Evolutionary conservation across 176 grass and related monocot species (phyloP).

Genomic region (Aegilops speltoides): DNA sequence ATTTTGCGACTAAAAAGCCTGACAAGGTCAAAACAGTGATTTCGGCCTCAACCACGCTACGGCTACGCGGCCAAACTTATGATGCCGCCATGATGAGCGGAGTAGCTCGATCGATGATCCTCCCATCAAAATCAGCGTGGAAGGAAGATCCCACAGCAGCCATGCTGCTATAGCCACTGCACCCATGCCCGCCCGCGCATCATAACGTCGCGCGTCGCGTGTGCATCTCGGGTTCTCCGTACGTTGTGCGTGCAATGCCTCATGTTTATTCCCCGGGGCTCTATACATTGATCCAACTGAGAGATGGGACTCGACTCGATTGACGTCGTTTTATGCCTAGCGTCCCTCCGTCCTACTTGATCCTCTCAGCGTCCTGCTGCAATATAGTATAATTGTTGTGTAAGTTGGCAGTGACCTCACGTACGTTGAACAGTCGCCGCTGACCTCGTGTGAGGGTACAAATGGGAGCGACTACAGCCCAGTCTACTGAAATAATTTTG

Average conservation of each 20-base stretch:
- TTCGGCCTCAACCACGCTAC: constrained; percentile 1
- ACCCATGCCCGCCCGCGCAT: not conserved
- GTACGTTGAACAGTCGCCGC: too few species aligned
- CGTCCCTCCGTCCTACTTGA: not conserved
- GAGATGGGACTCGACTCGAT: not conserved
- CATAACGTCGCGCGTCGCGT: constrained; percentile 4
- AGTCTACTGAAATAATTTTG: too few species aligned
- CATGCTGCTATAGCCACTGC: constrained; percentile 19
- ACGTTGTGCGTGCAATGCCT: not conserved
- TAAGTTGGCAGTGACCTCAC: too few species aligned
- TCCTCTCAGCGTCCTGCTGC: not conserved
- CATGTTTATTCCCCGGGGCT: not conserved
- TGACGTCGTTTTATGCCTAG: constrained; percentile 7
- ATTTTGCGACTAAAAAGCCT: too few species aligned
- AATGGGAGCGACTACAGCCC: too few species aligned
- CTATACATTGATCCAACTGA: not conserved
- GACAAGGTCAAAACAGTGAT: too few species aligned
- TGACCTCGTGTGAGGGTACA: too few species aligned
- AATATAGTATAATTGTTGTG: too few species aligned
- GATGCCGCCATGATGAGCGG: constrained; percentile 36
- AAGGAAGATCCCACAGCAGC: constrained; percentile 19
- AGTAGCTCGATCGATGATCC: not conserved
- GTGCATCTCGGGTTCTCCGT: not conserved
- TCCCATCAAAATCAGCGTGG: constrained; percentile 18
- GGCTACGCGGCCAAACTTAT: constrained; percentile 4